Evolutionary conservation across 176 grass and related monocot species (phyloP).

Genomic region (Ananas comosus): DNA sequence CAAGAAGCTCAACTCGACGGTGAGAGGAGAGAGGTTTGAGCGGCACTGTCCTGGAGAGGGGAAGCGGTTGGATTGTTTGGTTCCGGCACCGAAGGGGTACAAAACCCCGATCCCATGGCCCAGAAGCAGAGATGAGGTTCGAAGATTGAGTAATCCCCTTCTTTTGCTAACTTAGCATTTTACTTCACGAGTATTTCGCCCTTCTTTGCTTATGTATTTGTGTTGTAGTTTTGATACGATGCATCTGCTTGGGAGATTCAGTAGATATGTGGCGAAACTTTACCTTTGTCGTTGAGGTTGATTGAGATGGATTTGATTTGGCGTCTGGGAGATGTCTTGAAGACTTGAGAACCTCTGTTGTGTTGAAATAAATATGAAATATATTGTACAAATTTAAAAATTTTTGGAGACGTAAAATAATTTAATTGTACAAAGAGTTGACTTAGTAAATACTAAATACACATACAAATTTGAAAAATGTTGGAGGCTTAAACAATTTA

Average conservation of each 20-base stretch:
- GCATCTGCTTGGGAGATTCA: neutral
- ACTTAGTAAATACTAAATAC: no score
- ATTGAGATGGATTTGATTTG: no score
- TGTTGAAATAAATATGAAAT: no score
- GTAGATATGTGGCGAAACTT: no score
- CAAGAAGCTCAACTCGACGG: slow-evolving; percentile 47
- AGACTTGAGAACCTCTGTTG: no score
- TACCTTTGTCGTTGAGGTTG: no score
- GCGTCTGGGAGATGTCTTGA: no score
- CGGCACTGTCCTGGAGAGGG: slow-evolving; percentile 71
- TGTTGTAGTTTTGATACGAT: neutral
- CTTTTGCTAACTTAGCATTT: slow-evolving; percentile 2
- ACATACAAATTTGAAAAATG: no score
- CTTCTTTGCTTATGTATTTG: neutral
- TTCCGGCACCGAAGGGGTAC: slow-evolving; percentile 62
- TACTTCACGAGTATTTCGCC: neutral
- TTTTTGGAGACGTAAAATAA: no score
- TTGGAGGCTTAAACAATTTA: no score
- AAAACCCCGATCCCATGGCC: slow-evolving; percentile 80
- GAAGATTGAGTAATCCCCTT: slow-evolving; percentile 11
- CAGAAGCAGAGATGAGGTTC: slow-evolving; percentile 87
- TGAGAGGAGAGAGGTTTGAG: slow-evolving; percentile 69
- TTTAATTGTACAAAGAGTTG: no score
- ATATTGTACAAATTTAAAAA: no score
- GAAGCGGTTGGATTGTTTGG: slow-evolving; percentile 55